phyloP scores from a whole-genome alignment of 345 rosid species.

The Citrus hindsii region DNA sequence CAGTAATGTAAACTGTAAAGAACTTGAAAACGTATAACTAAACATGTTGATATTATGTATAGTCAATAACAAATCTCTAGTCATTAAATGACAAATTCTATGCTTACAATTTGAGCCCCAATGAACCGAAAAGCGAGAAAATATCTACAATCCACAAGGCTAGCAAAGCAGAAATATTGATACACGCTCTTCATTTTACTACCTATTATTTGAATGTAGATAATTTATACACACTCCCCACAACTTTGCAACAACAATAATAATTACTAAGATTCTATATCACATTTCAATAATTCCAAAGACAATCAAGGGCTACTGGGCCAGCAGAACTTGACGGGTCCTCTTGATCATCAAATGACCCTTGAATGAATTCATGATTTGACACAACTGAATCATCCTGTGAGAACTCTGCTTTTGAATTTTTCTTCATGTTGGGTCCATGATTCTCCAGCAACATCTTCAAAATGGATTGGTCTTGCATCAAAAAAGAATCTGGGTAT shows the following conservation, averaged over 20 bases:
- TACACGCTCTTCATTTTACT: slow-evolving; percentile 4
- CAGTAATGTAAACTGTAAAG: too few species aligned
- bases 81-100: background rate
- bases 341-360: slow-evolving; percentile 20
- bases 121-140: background rate
- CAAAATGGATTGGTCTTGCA: slow-evolving; percentile 52
- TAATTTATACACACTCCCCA: slow-evolving; percentile 11
- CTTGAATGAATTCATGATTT: slow-evolving; percentile 29
- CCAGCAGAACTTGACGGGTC: slow-evolving; percentile 33
- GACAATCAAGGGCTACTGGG: slow-evolving; percentile 36
- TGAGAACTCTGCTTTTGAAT: slow-evolving; percentile 21
- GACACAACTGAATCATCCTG: slow-evolving; percentile 27
- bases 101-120: background rate
- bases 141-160: background rate
- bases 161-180: background rate
- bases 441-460: slow-evolving; percentile 46
- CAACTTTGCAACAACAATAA: slow-evolving; percentile 5
- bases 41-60: background rate
- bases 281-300: slow-evolving; percentile 44
- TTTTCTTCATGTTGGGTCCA: slow-evolving; percentile 18
- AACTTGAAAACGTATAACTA: too few species aligned
- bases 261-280: background rate
- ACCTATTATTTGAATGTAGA: background rate
- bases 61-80: background rate
- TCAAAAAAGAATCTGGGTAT: slow-evolving; percentile 38